Conservation (phyloP, 768 basidiomycete species). For the Lentinula raphanica region DNA sequence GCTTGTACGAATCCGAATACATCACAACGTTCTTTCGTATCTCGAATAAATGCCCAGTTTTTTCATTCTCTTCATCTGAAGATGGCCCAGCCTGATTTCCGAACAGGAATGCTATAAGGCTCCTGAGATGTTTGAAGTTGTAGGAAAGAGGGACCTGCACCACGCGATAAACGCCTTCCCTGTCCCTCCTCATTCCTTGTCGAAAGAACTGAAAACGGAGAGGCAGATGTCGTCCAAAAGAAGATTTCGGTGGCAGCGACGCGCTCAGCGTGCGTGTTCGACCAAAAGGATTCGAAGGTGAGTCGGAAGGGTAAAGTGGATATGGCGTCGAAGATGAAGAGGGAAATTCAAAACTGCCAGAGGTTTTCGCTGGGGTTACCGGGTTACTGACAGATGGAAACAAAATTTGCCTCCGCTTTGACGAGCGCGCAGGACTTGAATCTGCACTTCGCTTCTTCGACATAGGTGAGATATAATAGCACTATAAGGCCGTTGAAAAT, state of each 20-base stretch:
- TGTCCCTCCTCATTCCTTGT: conserved; percentile 15
- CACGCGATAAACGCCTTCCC: conserved; percentile 56
- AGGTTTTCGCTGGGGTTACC: background rate
- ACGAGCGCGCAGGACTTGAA: background rate
- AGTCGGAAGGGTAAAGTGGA: conserved; percentile 52
- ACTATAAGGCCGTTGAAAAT: too few species aligned
- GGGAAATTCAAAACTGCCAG: background rate
- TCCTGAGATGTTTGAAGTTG: conserved; percentile 60
- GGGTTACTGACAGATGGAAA: background rate
- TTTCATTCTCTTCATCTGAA: conserved; percentile 18
- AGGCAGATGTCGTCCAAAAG: conserved; percentile 56
- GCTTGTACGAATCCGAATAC: conserved; percentile 33
- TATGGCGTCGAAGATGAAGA: conserved; percentile 22
- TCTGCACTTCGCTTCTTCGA: background rate
- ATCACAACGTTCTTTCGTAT: conserved; percentile 43
- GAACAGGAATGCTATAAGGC: conserved; percentile 60
- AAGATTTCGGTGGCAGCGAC: conserved; percentile 26
- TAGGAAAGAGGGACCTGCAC: conserved; percentile 69
- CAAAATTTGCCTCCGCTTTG: conserved; percentile 1
- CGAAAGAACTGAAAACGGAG: conserved; percentile 59
- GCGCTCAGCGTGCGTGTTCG: conserved; percentile 39
- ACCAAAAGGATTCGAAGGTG: conserved; percentile 68
- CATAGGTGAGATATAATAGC: too few species aligned
- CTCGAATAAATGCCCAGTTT: conserved; percentile 56
- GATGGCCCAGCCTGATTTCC: conserved; percentile 19